These are phyloP conservation scores for Candida nanaspora DNA, from an alignment of 805 yeast genomes.

Conservation along the genomic window DNA sequence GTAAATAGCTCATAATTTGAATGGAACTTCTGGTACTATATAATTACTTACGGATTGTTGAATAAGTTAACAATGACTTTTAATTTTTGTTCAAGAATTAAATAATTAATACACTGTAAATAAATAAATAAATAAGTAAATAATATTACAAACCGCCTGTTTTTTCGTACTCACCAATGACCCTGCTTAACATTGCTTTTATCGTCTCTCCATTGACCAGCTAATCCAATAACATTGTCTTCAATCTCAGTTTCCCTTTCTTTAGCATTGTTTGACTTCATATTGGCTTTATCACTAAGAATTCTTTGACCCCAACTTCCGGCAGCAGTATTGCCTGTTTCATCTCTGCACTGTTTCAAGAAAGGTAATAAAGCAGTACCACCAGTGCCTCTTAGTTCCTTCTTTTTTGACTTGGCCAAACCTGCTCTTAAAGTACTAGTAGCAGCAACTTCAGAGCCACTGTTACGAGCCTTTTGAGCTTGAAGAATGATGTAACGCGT, in stretches of 20 bases:
- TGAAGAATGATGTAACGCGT: constrained; percentile 80
- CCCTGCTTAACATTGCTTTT: constrained; percentile 17
- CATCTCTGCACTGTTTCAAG: constrained; percentile 92
- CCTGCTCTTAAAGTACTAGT: constrained; percentile 59
- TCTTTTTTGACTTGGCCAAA: constrained; percentile 43
- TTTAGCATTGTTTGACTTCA: not conserved
- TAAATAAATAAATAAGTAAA: too few species aligned
- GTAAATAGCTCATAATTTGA: too few species aligned
- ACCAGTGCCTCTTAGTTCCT: constrained; percentile 79
- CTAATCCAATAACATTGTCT: constrained; percentile 17
- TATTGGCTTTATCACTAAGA: constrained; percentile 41
- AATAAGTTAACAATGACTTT: too few species aligned
- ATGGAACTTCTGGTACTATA: too few species aligned
- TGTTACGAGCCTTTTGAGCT: constrained; percentile 47
- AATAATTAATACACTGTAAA: not conserved
- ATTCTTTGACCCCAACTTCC: constrained; percentile 84
- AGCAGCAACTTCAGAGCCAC: constrained; percentile 36
- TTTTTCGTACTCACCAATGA: constrained; percentile 29
- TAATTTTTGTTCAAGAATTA: not conserved
- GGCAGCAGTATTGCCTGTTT: constrained; percentile 90
- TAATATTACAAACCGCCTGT: too few species aligned
- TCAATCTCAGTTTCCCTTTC: not conserved
- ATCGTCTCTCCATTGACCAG: constrained; percentile 25
- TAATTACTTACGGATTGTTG: too few species aligned
- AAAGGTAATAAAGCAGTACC: constrained; percentile 90